Evolutionary conservation across 1,139 yeast genomes (phyloP).

Genomic region (Cylindricascospora bacillispora): DNA sequence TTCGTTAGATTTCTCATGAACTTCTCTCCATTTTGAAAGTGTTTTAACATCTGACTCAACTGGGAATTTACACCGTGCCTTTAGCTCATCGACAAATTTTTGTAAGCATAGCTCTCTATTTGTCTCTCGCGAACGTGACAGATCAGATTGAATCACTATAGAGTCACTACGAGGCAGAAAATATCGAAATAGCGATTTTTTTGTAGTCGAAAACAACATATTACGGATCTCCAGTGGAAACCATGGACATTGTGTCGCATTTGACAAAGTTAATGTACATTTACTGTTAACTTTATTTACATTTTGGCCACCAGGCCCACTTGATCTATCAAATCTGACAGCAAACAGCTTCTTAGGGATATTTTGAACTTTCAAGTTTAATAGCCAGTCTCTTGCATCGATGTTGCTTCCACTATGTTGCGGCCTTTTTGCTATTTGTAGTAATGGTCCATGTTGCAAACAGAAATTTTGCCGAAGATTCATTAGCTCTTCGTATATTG

Average conservation of each 20-base stretch:
- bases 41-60: conserved; percentile 39
- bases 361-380: conserved; percentile 22
- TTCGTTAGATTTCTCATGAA: conserved; percentile 36
- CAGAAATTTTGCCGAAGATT: no score
- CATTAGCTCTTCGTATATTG: no score
- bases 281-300: conserved; percentile 78
- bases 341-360: conserved; percentile 43
- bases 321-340: conserved; percentile 52
- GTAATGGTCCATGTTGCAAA: no score
- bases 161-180: conserved; percentile 44
- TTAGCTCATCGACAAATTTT: conserved; percentile 45
- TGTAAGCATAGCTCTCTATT: conserved; percentile 49
- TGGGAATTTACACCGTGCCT: conserved; percentile 35
- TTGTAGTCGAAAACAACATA: not conserved
- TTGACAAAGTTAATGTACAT: conserved; percentile 49
- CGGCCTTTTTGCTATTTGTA: no score
- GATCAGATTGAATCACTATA: conserved; percentile 50
- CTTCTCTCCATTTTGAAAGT: conserved; percentile 41
- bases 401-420: no score
- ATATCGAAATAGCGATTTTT: conserved; percentile 37
- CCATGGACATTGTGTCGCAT: conserved; percentile 48
- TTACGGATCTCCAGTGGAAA: conserved; percentile 41
- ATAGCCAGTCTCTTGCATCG: conserved; percentile 39
- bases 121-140: conserved; percentile 42
- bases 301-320: conserved; percentile 95